Base-by-base conservation (phyloP, 805 yeast genomes). In the Sugiyamaella valdiviana region DNA sequence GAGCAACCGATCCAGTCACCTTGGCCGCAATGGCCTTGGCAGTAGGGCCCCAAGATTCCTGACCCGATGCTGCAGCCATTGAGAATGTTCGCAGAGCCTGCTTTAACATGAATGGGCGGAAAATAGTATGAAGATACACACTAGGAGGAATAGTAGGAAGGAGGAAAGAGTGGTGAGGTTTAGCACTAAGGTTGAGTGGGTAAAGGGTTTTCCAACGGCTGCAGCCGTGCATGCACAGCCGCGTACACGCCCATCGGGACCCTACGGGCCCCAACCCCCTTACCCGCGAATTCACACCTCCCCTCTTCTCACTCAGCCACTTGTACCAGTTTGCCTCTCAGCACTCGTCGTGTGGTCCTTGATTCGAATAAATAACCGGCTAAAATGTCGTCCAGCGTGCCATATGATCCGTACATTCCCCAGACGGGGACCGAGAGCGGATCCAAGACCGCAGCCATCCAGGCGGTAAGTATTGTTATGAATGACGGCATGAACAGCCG, bases 371-470 rank as follows among this genome's bases (percentile, higher is more conserved):
- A 26, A 26, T 26, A 26, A n/a, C 14, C 32, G 14, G 32, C 5
- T 26, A 24, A 17, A 45, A 84, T 84, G 91, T 79, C 89, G 16
- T 82, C 89, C 19, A 77, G 87, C 36, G 84, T 79, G 44, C 95
- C 95, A 49, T 85, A 86, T 64, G 95, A 86, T 65, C 95, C 95
- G 61, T 86, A 83, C 61, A 80, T 83, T 54, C 91, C 91, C 44
- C 52, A 51, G 46, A 50, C 57, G 55, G 51, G 55, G 39, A 48
- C 50, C 46, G 50, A 46, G 39, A 79, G 74, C 60, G 66, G 73
- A 56, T 68, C 78, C 57, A 77, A 82, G 60, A 81, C 93, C 32
- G 93, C 93, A 17, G 89, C 88, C 54, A 78, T 85, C 63, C 90
- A 85, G 67, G 88, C 90, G 39, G 85, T 80, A 74, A 56, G 84